Evolutionary conservation across 2,329 filamentous ascomycete genomes (phyloP), one percentile per base, ranked within the genome.

Genomic region (Alternaria sp.): DNA sequence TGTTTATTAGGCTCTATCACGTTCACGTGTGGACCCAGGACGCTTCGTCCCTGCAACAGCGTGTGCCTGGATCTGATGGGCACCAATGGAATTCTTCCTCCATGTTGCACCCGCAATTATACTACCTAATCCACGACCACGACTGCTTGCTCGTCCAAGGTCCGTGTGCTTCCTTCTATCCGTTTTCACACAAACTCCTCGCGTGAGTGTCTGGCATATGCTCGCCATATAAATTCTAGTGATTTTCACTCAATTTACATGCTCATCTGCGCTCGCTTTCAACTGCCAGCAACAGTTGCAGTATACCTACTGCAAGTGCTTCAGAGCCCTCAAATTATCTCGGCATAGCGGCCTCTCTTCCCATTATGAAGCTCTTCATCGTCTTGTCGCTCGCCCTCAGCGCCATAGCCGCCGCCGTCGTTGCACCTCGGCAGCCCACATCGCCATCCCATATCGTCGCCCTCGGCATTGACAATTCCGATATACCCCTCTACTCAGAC

Each of bases 361-460:
- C 15, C 26, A 47, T 25, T n/a, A 63, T 63, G 61, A 63, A 63
- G 45, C 37, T 60, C 26, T 14, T 60, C 45, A 12, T 37, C 6
- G 5, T 44, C 21, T n/a, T 55, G 4, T 33, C 23, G 12, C 15
- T 59, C 28, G 25, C n/a, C 5, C 26, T 55, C 6, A 3, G 14
- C 14, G 15, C 21, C 51, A 5, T 23, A 0, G 46, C 33, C 5
- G 20, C 23, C 3, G 56, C 47, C 2, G 15, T 28, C 50, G 10
- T 30, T 5, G 12, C 14, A 23, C 25, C 61, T 12, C 15, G 15
- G 6, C 25, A 26, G 15, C 30, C 11, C 18, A 20, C 23, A 1
- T 33, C 55, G 45, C 28, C 23, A 30, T 30, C 55, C 28, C 37
- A 53, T 6, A 21, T 30, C 41, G 28, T 62, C 43, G 47, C 30